phyloP scores from a whole-genome alignment of 495 filamentous ascomycete genomes.

The Pseudotulostoma volvatum region DNA sequence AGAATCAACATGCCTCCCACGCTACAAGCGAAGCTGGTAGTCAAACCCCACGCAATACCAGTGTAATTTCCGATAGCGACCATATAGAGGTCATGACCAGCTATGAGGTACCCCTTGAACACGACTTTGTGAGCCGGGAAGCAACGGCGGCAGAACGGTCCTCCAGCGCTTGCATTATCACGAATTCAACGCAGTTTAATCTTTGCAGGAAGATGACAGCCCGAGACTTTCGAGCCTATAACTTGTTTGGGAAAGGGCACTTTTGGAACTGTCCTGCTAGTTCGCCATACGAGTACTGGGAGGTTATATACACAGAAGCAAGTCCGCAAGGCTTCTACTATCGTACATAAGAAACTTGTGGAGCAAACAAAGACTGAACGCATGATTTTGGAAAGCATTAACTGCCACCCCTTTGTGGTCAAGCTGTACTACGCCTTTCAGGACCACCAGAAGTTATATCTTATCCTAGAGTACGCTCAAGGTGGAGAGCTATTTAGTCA shows the following conservation, averaged over 20 bases:
- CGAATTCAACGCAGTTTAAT: conserved; percentile 21
- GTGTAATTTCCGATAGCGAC: conserved; percentile 39
- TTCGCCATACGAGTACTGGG: conserved; percentile 73
- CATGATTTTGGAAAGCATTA: conserved; percentile 83
- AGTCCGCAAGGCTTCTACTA: conserved; percentile 86
- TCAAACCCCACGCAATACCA: conserved; percentile 34
- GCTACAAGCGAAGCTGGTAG: conserved; percentile 22
- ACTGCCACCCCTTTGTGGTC: conserved; percentile 89
- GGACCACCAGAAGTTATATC: conserved; percentile 91
- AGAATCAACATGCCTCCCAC: conserved; percentile 9
- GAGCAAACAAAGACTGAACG: conserved; percentile 97
- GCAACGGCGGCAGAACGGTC: conserved; percentile 26
- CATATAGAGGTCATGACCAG: conserved; percentile 46
- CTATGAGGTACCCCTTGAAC: conserved; percentile 76
- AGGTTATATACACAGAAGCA: conserved; percentile 95
- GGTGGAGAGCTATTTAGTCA: conserved; percentile 91
- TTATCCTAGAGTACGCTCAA: conserved; percentile 96
- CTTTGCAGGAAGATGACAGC: conserved; percentile 72
- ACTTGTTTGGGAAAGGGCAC: conserved; percentile 94
- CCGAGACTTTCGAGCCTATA: conserved; percentile 76
- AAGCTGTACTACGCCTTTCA: conserved; percentile 98
- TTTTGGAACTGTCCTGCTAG: conserved; percentile 82
- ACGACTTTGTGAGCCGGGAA: conserved; percentile 72
- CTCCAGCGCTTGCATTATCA: conserved; percentile 9
- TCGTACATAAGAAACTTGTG: conserved; percentile 79